These are phyloP conservation scores for Magnusiomyces fungicola DNA, from an alignment of 1,139 yeast species.

Conservation along the genomic window DNA sequence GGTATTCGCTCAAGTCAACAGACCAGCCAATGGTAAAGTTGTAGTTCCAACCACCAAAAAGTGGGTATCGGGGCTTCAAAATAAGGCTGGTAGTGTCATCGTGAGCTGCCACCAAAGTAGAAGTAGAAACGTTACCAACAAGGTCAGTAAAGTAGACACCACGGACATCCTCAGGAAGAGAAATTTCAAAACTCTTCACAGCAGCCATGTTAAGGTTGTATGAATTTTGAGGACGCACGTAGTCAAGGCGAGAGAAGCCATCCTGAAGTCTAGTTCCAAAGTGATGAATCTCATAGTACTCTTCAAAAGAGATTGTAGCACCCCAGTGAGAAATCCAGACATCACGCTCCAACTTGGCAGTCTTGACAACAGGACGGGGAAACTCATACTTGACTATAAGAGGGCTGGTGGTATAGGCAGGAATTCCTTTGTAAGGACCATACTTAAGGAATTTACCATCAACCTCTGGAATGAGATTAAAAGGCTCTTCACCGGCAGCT, in stretches of 20 bases:
- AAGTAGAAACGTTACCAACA: constrained; percentile 93
- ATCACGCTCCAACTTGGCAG: constrained; percentile 57
- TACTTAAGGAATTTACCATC: constrained; percentile 43
- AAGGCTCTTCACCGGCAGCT: not conserved
- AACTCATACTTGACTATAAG: constrained; percentile 57
- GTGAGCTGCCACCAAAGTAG: constrained; percentile 36
- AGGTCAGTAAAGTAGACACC: constrained; percentile 77
- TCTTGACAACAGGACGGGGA: constrained; percentile 58
- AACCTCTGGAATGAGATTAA: constrained; percentile 1
- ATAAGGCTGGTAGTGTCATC: constrained; percentile 37
- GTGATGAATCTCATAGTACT: constrained; percentile 75
- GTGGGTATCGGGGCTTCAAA: constrained; percentile 81
- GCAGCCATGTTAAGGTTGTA: constrained; percentile 34
- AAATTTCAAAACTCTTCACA: constrained; percentile 39
- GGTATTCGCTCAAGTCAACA: constrained; percentile 46
- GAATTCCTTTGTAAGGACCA: constrained; percentile 47
- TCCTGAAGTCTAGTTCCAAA: constrained; percentile 57
- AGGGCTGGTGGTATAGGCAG: constrained; percentile 44
- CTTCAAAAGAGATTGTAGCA: constrained; percentile 59
- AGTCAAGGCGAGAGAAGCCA: constrained; percentile 65
- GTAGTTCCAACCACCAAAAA: constrained; percentile 94
- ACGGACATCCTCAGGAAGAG: constrained; percentile 44
- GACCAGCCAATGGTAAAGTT: constrained; percentile 95
- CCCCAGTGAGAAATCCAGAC: constrained; percentile 83
- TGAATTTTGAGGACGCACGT: constrained; percentile 42